Conservation (phyloP, 2,329 filamentous ascomycete species). For the Helicocarpus griseus region DNA sequence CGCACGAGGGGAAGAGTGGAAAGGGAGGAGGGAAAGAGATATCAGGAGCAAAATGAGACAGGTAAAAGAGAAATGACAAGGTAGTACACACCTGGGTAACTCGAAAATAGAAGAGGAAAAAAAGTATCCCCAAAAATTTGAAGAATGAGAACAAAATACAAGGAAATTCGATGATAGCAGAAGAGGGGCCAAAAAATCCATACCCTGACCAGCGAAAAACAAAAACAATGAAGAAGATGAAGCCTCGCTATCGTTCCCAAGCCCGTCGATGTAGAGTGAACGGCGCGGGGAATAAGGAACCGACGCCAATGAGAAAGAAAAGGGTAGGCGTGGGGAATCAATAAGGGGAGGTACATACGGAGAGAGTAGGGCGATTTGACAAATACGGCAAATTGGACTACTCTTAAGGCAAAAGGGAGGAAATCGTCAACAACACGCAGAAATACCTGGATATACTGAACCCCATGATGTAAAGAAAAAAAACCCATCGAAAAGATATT, state of each 20-base stretch:
- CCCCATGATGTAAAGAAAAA: not conserved
- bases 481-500: not conserved
- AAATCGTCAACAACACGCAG: not conserved
- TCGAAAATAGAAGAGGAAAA: constrained; percentile 22
- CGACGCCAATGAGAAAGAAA: not conserved
- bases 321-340: not conserved
- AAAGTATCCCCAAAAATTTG: constrained; percentile 16
- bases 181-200: constrained; percentile 10
- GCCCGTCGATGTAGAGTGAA: not conserved
- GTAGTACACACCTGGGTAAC: constrained; percentile 4
- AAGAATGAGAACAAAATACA: constrained; percentile 12
- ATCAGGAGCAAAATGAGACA: constrained; percentile 3
- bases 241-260: constrained; percentile 9
- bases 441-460: constrained; percentile 2
- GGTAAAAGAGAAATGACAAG: not conserved
- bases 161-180: constrained; percentile 9
- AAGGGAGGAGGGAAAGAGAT: constrained; percentile 5
- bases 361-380: not conserved
- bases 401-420: constrained; percentile 2
- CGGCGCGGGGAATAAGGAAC: not conserved
- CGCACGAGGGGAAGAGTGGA: not conserved
- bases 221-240: constrained; percentile 20
- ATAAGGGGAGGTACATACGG: not conserved
- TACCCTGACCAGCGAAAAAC: constrained; percentile 1
- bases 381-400: no score